These are phyloP conservation scores for Macrocystidia cucumis DNA, from an alignment of 1,284 basidiomycete species.

Conservation along the genomic window DNA sequence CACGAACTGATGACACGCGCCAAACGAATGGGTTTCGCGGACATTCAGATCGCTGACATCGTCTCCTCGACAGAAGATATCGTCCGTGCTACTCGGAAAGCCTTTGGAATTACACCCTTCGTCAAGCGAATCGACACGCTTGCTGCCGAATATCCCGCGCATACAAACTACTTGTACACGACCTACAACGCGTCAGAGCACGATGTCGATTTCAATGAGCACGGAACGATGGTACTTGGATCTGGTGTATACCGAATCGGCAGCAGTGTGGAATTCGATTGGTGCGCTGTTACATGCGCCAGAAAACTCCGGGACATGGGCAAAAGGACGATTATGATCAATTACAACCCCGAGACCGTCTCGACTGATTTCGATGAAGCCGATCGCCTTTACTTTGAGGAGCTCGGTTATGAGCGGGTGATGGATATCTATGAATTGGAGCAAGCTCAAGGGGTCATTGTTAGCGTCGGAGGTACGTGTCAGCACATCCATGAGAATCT, in stretches of 20 bases:
- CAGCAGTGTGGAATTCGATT: slow-evolving; percentile 98
- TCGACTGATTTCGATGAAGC: slow-evolving; percentile 99
- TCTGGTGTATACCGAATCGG: slow-evolving; percentile 98
- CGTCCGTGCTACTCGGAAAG: slow-evolving; percentile 84
- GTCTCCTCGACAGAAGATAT: slow-evolving; percentile 62
- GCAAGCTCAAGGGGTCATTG: slow-evolving; percentile 86
- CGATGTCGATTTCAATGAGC: slow-evolving; percentile 93
- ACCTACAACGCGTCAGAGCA: slow-evolving; percentile 98
- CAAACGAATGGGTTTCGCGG: slow-evolving; percentile 93
- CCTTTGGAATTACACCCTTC: slow-evolving; percentile 86
- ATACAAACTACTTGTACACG: slow-evolving; percentile 99
- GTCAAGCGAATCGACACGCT: slow-evolving; percentile 99
- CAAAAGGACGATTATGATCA: slow-evolving; percentile 97
- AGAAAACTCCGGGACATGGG: slow-evolving; percentile 89
- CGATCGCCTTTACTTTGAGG: slow-evolving; percentile 97
- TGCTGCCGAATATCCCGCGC: slow-evolving; percentile 97
- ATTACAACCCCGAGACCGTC: slow-evolving; percentile 99
- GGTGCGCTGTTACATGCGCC: slow-evolving; percentile 98
- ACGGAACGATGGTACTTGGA: slow-evolving; percentile 99
- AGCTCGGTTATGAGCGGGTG: slow-evolving; percentile 94
- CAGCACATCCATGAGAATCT: background rate
- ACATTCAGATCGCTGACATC: slow-evolving; percentile 85
- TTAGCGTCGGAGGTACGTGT: slow-evolving; percentile 84
- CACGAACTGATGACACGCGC: slow-evolving; percentile 73
- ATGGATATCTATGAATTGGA: slow-evolving; percentile 99